Evolutionary conservation across 2,329 filamentous ascomycete genomes (phyloP).

Genomic region (Meredithiella fracta): DNA sequence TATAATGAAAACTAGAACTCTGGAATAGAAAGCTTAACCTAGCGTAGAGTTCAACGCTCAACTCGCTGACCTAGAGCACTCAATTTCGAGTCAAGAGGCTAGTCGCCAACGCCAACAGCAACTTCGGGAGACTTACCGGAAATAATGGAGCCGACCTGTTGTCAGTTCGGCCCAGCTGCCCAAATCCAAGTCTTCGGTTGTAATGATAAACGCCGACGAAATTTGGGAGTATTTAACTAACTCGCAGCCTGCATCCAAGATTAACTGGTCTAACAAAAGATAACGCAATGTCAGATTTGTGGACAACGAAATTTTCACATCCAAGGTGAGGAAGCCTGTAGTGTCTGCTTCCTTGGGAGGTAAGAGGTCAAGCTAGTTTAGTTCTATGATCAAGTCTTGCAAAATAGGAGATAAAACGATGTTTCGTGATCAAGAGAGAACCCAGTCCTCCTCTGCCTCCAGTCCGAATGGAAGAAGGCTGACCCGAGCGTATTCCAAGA

Average conservation of each 20-base stretch:
- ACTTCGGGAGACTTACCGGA: conserved; percentile 1
- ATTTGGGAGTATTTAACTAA: conserved; percentile 9
- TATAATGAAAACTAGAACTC: conserved; percentile 20
- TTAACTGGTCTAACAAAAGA: background rate
- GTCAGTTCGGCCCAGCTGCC: background rate
- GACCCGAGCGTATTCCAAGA: background rate
- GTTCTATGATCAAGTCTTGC: background rate
- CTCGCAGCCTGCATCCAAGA: background rate
- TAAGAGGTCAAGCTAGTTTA: background rate
- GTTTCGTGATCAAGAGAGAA: background rate
- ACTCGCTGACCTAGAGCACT: conserved; percentile 7
- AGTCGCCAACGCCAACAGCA: conserved; percentile 5
- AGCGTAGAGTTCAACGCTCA: too few species aligned
- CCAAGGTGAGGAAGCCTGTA: background rate
- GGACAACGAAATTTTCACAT: background rate
- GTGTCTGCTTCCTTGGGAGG: background rate
- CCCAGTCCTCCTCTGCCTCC: background rate
- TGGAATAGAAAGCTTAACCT: background rate
- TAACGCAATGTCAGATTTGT: background rate
- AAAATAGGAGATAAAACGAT: background rate
- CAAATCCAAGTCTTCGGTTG: background rate
- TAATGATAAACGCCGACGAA: conserved; percentile 10
- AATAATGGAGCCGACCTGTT: background rate
- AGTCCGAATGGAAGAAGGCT: background rate
- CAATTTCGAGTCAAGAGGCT: conserved; percentile 15